Evolutionary conservation across 2,329 filamentous ascomycete species (phyloP).

Genomic region (Fusarium palustre): DNA sequence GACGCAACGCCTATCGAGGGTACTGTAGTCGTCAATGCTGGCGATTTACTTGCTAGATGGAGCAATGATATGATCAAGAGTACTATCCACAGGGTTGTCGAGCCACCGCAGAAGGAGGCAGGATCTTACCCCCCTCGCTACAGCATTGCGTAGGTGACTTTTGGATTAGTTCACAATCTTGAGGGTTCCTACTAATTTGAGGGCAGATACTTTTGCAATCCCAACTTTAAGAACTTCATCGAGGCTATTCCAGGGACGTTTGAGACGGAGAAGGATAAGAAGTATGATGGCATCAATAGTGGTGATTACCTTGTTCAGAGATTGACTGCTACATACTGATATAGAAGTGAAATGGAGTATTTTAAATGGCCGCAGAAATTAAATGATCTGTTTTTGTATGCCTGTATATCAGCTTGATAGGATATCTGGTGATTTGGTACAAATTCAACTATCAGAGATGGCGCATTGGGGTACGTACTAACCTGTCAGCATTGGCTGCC

Average conservation of each 20-base stretch:
- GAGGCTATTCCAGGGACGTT: conserved; percentile 86
- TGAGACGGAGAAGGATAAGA: conserved; percentile 72
- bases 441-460: not conserved
- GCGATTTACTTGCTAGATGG: conserved; percentile 87
- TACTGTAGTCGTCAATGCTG: conserved; percentile 89
- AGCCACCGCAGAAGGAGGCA: conserved; percentile 73
- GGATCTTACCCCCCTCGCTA: conserved; percentile 80
- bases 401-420: not conserved
- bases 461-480: too few relatives aligned
- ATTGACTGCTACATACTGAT: conserved; percentile 78
- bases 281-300: conserved; percentile 81
- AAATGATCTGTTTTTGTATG: not conserved
- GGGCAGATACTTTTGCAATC: conserved; percentile 84
- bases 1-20: conserved; percentile 84
- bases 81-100: conserved; percentile 89
- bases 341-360: not conserved
- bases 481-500: too few relatives aligned
- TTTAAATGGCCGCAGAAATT: not conserved
- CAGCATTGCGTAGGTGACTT: conserved; percentile 77
- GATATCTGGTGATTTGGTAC: not conserved
- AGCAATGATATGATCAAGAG: conserved; percentile 92
- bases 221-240: conserved; percentile 80
- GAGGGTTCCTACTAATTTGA: conserved; percentile 5
- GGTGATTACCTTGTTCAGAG: conserved; percentile 85
- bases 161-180: not conserved